Base-by-base conservation (phyloP, 2,329 filamentous ascomycete genomes). In the Fusarium metavorans region DNA sequence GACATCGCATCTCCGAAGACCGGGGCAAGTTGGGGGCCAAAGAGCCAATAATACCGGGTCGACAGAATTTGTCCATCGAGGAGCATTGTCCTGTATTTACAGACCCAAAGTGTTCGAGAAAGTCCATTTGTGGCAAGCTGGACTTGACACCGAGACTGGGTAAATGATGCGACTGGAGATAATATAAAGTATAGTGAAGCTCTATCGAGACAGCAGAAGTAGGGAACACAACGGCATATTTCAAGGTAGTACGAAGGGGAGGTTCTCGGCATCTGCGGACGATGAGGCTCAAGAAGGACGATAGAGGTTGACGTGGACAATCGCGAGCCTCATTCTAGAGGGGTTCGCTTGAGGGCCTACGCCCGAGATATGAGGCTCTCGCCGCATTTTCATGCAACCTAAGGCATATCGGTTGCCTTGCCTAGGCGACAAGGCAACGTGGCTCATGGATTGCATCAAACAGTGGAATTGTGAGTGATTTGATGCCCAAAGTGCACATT, bases 321-420 rank as follows among this genome's bases (percentile, higher is more conserved):
- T 32, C 35, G 25, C 27, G n/a, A 54, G 61, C 37, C 52, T 34
- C 45, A 39, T 52, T 37, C 39, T 27, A 5, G 56, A 41, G 20
- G 35, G 6, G 5, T 34, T 43, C 34, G 27, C 25, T 25, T 30
- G 20, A 61, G 57, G 68, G 65, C 65, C 64, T 56, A 66, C 68
- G 72, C 72, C 64, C 68, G 72, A 23, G 14, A 23, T 50, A 5
- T 66, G 67, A 72, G 64, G 58, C 25, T 16, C 34, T 32, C 16
- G 11, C 27, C 16, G 23, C 14, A 18, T 48, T 48, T 30, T 18
- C 16, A n/a, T 20, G 11, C 48, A 30, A 4, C 10, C 7, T 5
- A 70, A 60, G 72, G 72, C 72, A 61, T 65, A 75, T 72, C 60
- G 69, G 52, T n/a, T 52, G 48, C 25, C 48, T 52, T 52, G 25